Percentiles rank a stretch among this genome's conserved stretches.
Evolutionary conservation across 805 yeast species (phyloP).

Genomic region (Ogataea thermomethanolica): DNA sequence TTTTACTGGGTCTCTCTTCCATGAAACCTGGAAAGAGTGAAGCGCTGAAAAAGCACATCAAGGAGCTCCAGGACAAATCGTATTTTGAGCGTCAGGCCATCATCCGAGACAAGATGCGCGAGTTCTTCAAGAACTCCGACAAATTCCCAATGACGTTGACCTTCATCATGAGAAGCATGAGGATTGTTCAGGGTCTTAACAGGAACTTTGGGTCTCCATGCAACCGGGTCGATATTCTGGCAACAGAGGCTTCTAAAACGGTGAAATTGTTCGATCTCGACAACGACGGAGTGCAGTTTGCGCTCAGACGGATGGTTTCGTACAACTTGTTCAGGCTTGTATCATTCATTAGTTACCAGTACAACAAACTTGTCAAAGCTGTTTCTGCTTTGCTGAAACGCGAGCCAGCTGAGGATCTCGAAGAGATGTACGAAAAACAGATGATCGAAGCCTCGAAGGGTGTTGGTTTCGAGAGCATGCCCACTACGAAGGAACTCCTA

Average conservation of each 20-base stretch:
- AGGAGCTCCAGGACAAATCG: constrained; percentile 29
- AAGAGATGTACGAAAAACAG: constrained; percentile 44
- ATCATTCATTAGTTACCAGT: constrained; percentile 28
- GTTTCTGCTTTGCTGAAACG: constrained; percentile 12
- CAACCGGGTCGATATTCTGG: constrained; percentile 64
- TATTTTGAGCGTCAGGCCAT: constrained; percentile 41
- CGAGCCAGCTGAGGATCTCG: constrained; percentile 36
- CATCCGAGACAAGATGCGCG: constrained; percentile 46
- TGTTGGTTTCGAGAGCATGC: constrained; percentile 40
- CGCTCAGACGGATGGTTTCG: constrained; percentile 17
- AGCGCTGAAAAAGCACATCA: constrained; percentile 21
- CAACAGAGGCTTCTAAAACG: constrained; percentile 46
- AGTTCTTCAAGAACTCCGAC: constrained; percentile 57
- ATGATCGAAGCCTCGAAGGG: constrained; percentile 41
- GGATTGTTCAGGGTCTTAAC: constrained; percentile 71
- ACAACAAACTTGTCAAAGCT: constrained; percentile 15
- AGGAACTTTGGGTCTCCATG: constrained; percentile 66
- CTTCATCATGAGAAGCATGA: constrained; percentile 66
- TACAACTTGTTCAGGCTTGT: constrained; percentile 17
- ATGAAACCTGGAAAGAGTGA: constrained; percentile 38
- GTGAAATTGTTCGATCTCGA: constrained; percentile 18
- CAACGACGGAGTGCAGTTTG: constrained; percentile 10
- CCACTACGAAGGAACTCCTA: constrained; percentile 26
- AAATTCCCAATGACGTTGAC: constrained; percentile 65
- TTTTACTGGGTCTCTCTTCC: constrained; percentile 55